Conservation (phyloP, 2,329 filamentous ascomycete species). For the Botryosphaeria dothidea region DNA sequence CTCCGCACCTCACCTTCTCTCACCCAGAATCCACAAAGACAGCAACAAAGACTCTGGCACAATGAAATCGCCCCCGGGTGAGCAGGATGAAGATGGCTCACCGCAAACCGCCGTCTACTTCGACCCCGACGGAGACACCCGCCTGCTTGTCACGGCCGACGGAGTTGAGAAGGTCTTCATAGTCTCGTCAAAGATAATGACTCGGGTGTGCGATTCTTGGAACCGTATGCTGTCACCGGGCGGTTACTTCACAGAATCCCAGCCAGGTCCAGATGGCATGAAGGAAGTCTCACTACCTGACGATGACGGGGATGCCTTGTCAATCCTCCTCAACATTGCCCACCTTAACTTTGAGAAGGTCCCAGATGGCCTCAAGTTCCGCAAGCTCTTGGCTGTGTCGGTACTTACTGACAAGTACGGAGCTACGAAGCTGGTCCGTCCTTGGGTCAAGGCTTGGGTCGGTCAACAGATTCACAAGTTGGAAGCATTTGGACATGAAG, state of each 20-base stretch:
- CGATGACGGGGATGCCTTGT: conserved; percentile 34
- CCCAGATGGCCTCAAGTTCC: conserved; percentile 24
- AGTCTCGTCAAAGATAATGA: conserved; percentile 21
- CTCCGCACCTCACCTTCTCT: no score
- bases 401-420: background rate
- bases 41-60: no score
- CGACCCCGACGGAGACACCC: conserved; percentile 1
- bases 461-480: no score
- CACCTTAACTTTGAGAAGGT: conserved; percentile 31
- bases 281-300: conserved; percentile 30
- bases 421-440: conserved; percentile 19
- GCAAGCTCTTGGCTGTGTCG: background rate
- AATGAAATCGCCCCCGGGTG: no score
- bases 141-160: background rate
- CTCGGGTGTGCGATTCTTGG: conserved; percentile 27
- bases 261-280: conserved; percentile 18
- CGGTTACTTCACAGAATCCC: conserved; percentile 16
- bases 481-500: conserved; percentile 22
- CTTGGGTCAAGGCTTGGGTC: no score
- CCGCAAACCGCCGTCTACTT: background rate
- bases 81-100: no score
- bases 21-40: no score
- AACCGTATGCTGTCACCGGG: conserved; percentile 24
- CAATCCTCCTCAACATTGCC: conserved; percentile 34
- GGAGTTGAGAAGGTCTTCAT: conserved; percentile 20